phyloP scores from a whole-genome alignment of 495 filamentous ascomycete species.

The Hypoxylon rickii region DNA sequence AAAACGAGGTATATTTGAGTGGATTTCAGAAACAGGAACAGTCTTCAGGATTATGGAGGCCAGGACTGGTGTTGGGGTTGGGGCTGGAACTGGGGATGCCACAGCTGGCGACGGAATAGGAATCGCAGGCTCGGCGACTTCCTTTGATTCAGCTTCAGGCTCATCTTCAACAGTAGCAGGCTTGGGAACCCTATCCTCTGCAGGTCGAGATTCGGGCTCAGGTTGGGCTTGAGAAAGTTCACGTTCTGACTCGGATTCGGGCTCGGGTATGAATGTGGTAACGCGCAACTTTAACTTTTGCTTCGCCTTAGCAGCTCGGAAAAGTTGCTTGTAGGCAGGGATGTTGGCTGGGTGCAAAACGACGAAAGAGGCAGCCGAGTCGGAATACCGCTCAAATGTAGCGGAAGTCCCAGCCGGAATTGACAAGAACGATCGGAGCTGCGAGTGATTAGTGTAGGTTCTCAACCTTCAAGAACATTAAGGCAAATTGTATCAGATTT shows the following conservation, averaged over 20 bases:
- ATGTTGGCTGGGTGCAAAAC: slow-evolving; percentile 76
- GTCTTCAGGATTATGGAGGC: slow-evolving; percentile 10
- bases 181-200: slow-evolving; percentile 38
- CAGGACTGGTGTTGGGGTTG: neutral
- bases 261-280: slow-evolving; percentile 48
- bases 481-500: too few species aligned
- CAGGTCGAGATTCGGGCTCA: slow-evolving; percentile 25
- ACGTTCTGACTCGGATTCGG: slow-evolving; percentile 7
- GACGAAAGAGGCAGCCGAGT: slow-evolving; percentile 83
- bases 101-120: neutral
- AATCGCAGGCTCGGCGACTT: slow-evolving; percentile 2
- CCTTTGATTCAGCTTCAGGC: slow-evolving; percentile 28
- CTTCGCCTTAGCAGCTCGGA: slow-evolving; percentile 97
- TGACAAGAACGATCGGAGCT: slow-evolving; percentile 77
- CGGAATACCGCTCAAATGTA: slow-evolving; percentile 92
- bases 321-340: slow-evolving; percentile 93
- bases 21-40: slow-evolving; percentile 25
- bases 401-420: slow-evolving; percentile 70
- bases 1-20: slow-evolving; percentile 30
- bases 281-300: slow-evolving; percentile 91
- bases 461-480: neutral
- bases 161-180: slow-evolving; percentile 51
- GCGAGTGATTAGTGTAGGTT: slow-evolving; percentile 28
- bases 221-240: neutral
- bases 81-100: neutral